Evolutionary conservation across 306 rosid genomes (phyloP), one percentile per base, ranked within the genome.

Genomic region (Quercus cerris): DNA sequence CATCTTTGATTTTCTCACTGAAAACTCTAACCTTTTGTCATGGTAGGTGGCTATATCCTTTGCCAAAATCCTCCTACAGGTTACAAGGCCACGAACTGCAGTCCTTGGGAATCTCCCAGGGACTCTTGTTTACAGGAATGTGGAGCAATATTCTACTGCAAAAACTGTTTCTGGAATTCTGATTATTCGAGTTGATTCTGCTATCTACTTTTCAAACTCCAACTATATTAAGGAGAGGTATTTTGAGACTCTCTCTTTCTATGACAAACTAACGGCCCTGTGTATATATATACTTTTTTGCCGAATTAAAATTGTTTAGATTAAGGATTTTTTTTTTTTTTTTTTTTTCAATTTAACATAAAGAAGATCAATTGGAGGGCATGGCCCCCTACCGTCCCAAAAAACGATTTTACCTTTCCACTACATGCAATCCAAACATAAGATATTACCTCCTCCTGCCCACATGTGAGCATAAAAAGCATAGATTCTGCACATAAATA

Each of bases 211-310:
- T 82, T 88, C 99, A 56, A 94, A 94, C 69, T 88, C 93, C 71
- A 91, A 94, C 88, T 93, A 91, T 4, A 73, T 94, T 56, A 91
- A 90, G 78, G 99, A 94, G 77, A 92, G 97, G 98, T 94, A 63
- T 6, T 30, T 56, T 49, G 17, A 9, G 13, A 44, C 22, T 0
- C 10, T 19, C 12, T 75, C 33, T 1, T 10, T 28, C 11, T 41
- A 8, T 41, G 46, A 41, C 12, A 41, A 41, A 41, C 0, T 7
- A 41, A 41, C 11, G 3, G 46, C 46, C 46, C 46, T 35, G 41
- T 35, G 1, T 31, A 5, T 5, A 31, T 31, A 35, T 35, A 35
- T 35, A 33, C 0, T 56, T 6, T 19, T 18, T 49, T 11, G 4
- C 54, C 15, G 54, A 49, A 49, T 13, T 12, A 49, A 49, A 12